These are phyloP conservation scores for Aspergillus candidus DNA, from an alignment of 2,329 filamentous ascomycete genomes.

Conservation along the genomic window DNA sequence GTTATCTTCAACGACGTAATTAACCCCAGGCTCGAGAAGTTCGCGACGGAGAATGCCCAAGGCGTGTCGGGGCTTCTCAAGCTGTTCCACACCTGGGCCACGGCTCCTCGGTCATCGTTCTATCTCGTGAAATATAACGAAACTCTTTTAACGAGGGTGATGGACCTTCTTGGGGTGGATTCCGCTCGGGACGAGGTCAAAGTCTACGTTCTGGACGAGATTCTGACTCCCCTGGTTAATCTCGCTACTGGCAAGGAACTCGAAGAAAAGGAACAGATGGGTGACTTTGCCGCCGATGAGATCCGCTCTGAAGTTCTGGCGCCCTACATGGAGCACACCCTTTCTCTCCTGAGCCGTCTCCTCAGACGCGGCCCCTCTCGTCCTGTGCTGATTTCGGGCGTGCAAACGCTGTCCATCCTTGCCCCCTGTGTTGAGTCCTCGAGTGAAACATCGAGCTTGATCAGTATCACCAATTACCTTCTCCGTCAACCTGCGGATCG, in stretches of 20 bases:
- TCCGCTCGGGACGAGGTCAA: constrained; percentile 85
- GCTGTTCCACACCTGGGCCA: constrained; percentile 75
- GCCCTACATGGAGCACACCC: constrained; percentile 60
- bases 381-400: constrained; percentile 69
- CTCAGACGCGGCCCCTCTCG: constrained; percentile 59
- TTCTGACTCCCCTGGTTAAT: constrained; percentile 64
- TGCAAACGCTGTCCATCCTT: constrained; percentile 71
- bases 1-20: constrained; percentile 70
- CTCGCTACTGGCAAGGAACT: constrained; percentile 52
- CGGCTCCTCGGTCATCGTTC: constrained; percentile 57
- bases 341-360: constrained; percentile 48
- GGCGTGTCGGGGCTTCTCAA: constrained; percentile 77
- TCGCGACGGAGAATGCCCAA: constrained; percentile 81
- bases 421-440: constrained; percentile 63
- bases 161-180: constrained; percentile 63
- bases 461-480: constrained; percentile 73
- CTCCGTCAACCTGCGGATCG: constrained; percentile 77
- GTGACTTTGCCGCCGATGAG: constrained; percentile 35
- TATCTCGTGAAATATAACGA: constrained; percentile 62
- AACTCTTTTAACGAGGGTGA: constrained; percentile 60
- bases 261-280: constrained; percentile 43
- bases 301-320: constrained; percentile 33
- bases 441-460: constrained; percentile 62
- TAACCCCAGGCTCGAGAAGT: constrained; percentile 66
- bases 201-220: constrained; percentile 65